Conservation (phyloP, 148 eudicot species). For the Rhododendron williamsianum region DNA sequence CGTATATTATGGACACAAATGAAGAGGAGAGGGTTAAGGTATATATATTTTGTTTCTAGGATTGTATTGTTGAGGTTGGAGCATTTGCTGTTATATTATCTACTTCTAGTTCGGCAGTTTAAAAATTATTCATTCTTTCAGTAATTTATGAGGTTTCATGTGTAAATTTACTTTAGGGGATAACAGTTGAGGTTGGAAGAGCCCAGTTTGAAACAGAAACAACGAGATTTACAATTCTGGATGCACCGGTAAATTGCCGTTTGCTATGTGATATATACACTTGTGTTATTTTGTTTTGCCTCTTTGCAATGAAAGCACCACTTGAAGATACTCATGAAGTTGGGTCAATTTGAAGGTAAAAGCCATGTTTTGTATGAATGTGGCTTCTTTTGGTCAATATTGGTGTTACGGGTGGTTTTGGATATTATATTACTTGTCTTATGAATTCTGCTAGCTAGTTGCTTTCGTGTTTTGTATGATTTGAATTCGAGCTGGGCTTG, state of each 20-base stretch:
- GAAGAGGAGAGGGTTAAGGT: conserved; percentile 97
- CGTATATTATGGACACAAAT: conserved; percentile 96
- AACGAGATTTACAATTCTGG: conserved; percentile 91
- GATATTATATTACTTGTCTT: too few species aligned
- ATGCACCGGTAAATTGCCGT: conserved; percentile 69
- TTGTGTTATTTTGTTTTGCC: too few species aligned
- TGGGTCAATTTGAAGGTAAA: too few species aligned
- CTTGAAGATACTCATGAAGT: not conserved
- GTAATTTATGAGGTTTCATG: not conserved
- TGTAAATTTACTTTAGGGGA: conserved; percentile 42
- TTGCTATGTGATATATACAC: not conserved
- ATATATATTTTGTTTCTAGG: conserved; percentile 9
- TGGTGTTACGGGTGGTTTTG: too few species aligned
- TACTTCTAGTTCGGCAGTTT: not conserved
- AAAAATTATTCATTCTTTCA: not conserved
- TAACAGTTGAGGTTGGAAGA: conserved; percentile 90
- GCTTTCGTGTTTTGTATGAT: too few species aligned
- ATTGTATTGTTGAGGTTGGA: too few species aligned
- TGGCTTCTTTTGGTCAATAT: too few species aligned
- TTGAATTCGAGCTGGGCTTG: too few species aligned
- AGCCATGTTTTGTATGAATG: too few species aligned
- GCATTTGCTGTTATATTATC: not conserved
- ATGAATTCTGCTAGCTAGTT: too few species aligned
- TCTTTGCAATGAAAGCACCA: too few species aligned
- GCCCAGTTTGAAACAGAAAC: conserved; percentile 93